phyloP scores from a whole-genome alignment of 495 filamentous ascomycete species.

The Trichoderma parareesei region DNA sequence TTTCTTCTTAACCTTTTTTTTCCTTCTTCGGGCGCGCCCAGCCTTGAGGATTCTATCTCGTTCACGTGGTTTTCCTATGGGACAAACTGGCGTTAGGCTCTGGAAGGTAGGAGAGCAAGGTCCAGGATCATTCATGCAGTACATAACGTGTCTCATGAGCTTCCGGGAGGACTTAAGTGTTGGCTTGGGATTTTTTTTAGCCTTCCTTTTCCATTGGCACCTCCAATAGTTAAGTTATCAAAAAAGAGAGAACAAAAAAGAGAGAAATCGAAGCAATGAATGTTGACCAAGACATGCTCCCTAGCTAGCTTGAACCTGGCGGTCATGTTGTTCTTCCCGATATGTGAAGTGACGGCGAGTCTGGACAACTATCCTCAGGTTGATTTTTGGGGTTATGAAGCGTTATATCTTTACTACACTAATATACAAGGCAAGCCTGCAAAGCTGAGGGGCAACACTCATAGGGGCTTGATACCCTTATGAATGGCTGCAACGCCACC shows the following conservation, averaged over 20 bases:
- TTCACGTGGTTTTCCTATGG: background rate
- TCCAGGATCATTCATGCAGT: background rate
- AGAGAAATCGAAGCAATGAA: background rate
- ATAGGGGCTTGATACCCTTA: slow-evolving; percentile 84
- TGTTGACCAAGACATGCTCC: background rate
- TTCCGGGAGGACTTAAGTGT: background rate
- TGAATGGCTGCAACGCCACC: slow-evolving; percentile 92
- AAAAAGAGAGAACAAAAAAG: background rate
- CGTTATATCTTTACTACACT: background rate
- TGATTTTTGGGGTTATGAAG: too few species aligned
- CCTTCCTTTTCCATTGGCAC: background rate
- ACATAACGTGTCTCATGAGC: slow-evolving; percentile 6
- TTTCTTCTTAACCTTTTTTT: background rate
- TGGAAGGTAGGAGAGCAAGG: slow-evolving; percentile 4
- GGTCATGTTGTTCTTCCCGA: background rate
- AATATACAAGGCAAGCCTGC: background rate
- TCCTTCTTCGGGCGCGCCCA: background rate
- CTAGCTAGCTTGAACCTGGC: background rate
- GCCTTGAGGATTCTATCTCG: background rate
- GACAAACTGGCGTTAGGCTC: slow-evolving; percentile 3
- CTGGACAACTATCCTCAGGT: too few species aligned
- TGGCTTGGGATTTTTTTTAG: background rate
- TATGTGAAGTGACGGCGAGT: background rate
- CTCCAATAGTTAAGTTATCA: background rate
- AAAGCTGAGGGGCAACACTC: background rate